These are phyloP conservation scores for Kwoniella dendrophila DNA, from an alignment of 768 basidiomycete species.

Conservation along the genomic window DNA sequence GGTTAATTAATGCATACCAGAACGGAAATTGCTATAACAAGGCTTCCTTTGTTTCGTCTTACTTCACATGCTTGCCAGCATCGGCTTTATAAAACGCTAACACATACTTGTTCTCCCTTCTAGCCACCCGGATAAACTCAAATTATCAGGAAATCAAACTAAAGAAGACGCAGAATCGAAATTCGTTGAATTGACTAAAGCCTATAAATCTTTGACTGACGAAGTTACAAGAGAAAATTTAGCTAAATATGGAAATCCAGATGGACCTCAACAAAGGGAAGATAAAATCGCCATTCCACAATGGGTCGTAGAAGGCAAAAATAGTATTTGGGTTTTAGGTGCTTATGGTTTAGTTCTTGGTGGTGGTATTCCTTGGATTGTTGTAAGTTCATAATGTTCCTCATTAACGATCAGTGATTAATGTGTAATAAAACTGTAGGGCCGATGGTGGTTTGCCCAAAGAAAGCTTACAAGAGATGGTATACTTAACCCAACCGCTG, in stretches of 20 bases:
- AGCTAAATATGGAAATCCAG: conserved; percentile 87
- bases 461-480: conserved; percentile 89
- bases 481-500: conserved; percentile 75
- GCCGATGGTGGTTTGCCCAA: conserved; percentile 96
- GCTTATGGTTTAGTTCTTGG: conserved; percentile 87
- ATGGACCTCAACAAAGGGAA: conserved; percentile 90
- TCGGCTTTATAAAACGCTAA: not conserved
- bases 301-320: conserved; percentile 90
- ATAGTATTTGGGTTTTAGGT: conserved; percentile 87
- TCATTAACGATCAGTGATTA: too few relatives aligned
- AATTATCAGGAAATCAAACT: conserved; percentile 76
- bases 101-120: not conserved
- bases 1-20: too few relatives aligned
- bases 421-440: conserved; percentile 57
- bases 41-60: conserved; percentile 8
- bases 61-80: not conserved
- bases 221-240: conserved; percentile 87
- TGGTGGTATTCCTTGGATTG: conserved; percentile 77
- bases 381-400: conserved; percentile 60
- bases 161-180: conserved; percentile 79
- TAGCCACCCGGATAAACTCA: conserved; percentile 97
- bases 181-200: conserved; percentile 93
- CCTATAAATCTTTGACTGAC: conserved; percentile 97
- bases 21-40: too few relatives aligned
- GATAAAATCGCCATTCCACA: conserved; percentile 93